Conservation (phyloP, 83 land plant genomes). For the Picea mariana region DNA sequence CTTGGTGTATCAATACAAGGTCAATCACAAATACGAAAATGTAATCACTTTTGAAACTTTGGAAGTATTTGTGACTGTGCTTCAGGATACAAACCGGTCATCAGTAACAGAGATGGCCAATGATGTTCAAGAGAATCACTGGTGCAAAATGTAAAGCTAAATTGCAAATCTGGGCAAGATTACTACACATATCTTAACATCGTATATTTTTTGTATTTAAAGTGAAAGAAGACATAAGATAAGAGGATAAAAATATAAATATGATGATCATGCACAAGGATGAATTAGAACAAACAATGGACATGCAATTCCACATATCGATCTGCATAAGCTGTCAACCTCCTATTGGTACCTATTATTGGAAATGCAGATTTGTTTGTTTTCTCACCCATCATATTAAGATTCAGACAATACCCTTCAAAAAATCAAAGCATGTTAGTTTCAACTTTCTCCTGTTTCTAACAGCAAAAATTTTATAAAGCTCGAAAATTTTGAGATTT, state of each 20-base stretch:
- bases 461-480: neutral
- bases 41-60: too few species aligned
- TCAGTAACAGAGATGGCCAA: too few species aligned
- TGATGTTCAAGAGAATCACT: too few species aligned
- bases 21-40: too few species aligned
- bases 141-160: too few species aligned
- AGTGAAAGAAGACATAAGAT: neutral
- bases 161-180: too few species aligned
- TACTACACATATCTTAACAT: neutral
- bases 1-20: too few species aligned
- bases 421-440: neutral
- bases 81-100: too few species aligned
- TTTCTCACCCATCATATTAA: too few species aligned
- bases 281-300: neutral
- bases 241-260: neutral
- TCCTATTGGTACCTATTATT: too few species aligned
- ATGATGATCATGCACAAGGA: neutral
- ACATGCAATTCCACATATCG: neutral
- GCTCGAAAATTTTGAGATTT: neutral
- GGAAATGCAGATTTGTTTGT: neutral
- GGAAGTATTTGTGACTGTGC: too few species aligned
- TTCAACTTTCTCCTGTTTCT: neutral
- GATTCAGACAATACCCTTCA: neutral
- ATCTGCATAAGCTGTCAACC: too few species aligned
- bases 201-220: neutral